A percentile compares a stretch with the other conserved stretches of the same genome.
Evolutionary conservation across 2,329 filamentous ascomycete genomes (phyloP).

Genomic region (Claviceps fusiformis): DNA sequence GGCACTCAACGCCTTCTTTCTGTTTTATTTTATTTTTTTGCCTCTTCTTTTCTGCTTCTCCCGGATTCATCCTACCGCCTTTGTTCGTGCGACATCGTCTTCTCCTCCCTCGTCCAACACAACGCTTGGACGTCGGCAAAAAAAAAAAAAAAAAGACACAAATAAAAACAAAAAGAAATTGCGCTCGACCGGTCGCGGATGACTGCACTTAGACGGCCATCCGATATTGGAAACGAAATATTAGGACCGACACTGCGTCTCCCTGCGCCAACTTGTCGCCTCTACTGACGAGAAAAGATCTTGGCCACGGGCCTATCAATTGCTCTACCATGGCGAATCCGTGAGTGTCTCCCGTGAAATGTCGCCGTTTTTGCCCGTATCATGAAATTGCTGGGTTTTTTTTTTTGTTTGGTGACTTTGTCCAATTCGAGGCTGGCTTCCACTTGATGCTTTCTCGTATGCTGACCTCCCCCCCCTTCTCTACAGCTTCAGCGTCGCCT

Average conservation of each 20-base stretch:
- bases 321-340: constrained; percentile 10
- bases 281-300: not conserved
- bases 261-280: not conserved
- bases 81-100: not conserved
- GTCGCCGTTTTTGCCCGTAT: not conserved
- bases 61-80: not conserved
- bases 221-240: not conserved
- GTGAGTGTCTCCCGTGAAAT: constrained; percentile 5
- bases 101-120: not conserved
- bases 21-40: not conserved
- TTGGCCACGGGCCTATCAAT: constrained; percentile 1
- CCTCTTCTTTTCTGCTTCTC: not conserved
- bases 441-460: not conserved
- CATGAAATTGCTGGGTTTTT: not conserved
- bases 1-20: not conserved
- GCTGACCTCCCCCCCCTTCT: not conserved
- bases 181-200: not conserved
- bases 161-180: not conserved
- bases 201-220: not conserved
- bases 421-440: not conserved
- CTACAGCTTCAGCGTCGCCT: constrained; percentile 51
- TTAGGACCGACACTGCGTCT: not conserved
- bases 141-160: not conserved
- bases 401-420: not conserved
- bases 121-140: not conserved